Evolutionary conservation across 2,329 filamentous ascomycete species (phyloP).

Genomic region (Aspergillus terreus): DNA sequence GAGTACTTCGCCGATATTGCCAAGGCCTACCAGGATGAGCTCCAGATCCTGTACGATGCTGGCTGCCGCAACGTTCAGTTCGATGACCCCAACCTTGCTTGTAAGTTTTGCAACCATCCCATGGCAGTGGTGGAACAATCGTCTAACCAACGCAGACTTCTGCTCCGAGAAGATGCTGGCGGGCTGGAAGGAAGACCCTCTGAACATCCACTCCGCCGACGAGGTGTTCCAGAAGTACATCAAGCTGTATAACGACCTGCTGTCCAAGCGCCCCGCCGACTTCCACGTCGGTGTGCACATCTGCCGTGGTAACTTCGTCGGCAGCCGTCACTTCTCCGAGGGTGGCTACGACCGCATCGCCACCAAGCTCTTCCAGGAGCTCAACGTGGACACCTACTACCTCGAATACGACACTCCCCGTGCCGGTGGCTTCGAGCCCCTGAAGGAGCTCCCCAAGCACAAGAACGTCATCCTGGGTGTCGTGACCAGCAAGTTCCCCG

Average conservation of each 20-base stretch:
- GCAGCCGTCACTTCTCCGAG: slow-evolving; percentile 63
- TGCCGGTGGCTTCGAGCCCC: slow-evolving; percentile 63
- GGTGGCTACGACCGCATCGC: slow-evolving; percentile 66
- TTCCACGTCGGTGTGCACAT: slow-evolving; percentile 75
- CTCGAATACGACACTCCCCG: slow-evolving; percentile 66
- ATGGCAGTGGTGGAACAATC: neutral
- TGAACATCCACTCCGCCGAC: slow-evolving; percentile 65
- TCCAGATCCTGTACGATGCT: slow-evolving; percentile 59
- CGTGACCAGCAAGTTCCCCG: slow-evolving; percentile 60
- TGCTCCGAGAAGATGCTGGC: slow-evolving; percentile 68
- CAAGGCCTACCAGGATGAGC: slow-evolving; percentile 62
- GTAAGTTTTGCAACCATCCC: slow-evolving; percentile 43
- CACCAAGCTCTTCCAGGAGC: slow-evolving; percentile 60
- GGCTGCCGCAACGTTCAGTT: slow-evolving; percentile 65
- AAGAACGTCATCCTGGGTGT: slow-evolving; percentile 64
- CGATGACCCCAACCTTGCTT: slow-evolving; percentile 64
- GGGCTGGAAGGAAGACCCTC: slow-evolving; percentile 64
- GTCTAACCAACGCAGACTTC: slow-evolving; percentile 54
- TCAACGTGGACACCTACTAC: slow-evolving; percentile 65
- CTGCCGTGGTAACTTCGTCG: slow-evolving; percentile 64
- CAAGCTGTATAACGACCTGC: slow-evolving; percentile 69
- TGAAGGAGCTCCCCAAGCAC: slow-evolving; percentile 56
- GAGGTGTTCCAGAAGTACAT: slow-evolving; percentile 74
- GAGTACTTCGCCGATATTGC: slow-evolving; percentile 65
- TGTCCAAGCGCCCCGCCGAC: slow-evolving; percentile 61